These are phyloP conservation scores for Penicillium sp. DNA, from an alignment of 2,329 filamentous ascomycete genomes.

Conservation along the genomic window DNA sequence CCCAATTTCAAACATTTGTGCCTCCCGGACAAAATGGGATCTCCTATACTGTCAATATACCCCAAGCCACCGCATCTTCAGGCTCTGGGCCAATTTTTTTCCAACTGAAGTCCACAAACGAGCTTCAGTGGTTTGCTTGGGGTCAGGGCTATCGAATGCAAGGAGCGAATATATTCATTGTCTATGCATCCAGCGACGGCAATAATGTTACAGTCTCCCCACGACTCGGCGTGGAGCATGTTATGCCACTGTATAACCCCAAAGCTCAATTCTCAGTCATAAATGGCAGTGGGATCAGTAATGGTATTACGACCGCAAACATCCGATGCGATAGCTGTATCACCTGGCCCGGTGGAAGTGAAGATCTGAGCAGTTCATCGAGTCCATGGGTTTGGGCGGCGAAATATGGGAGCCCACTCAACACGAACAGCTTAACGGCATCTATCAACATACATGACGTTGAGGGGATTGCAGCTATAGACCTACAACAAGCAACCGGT, in stretches of 20 bases:
- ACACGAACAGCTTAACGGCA: slow-evolving; percentile 1
- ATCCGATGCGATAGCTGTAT: slow-evolving; percentile 44
- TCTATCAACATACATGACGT: slow-evolving; percentile 27
- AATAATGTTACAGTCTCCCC: slow-evolving; percentile 65
- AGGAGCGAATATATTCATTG: slow-evolving; percentile 62
- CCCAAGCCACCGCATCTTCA: slow-evolving; percentile 50
- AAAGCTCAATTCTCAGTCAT: slow-evolving; percentile 56
- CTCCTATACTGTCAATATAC: slow-evolving; percentile 57
- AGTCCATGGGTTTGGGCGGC: slow-evolving; percentile 33
- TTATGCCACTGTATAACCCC: slow-evolving; percentile 50
- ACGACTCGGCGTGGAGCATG: slow-evolving; percentile 52
- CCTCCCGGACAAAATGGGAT: slow-evolving; percentile 21
- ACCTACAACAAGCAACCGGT: slow-evolving; percentile 25
- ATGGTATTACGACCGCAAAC: slow-evolving; percentile 61
- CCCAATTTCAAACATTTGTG: slow-evolving; percentile 22
- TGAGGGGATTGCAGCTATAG: slow-evolving; percentile 19
- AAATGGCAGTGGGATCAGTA: slow-evolving; percentile 58
- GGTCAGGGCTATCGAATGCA: slow-evolving; percentile 60
- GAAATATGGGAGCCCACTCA: slow-evolving; percentile 29
- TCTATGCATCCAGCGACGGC: slow-evolving; percentile 54
- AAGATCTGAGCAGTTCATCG: slow-evolving; percentile 15
- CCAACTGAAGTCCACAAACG: slow-evolving; percentile 53
- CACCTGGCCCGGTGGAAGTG: slow-evolving; percentile 17
- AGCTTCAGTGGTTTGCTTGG: slow-evolving; percentile 56
- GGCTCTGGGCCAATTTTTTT: slow-evolving; percentile 63